These are phyloP conservation scores for Arabidopsis thaliana DNA, from an alignment of 345 rosid species.

Conservation along the genomic window DNA sequence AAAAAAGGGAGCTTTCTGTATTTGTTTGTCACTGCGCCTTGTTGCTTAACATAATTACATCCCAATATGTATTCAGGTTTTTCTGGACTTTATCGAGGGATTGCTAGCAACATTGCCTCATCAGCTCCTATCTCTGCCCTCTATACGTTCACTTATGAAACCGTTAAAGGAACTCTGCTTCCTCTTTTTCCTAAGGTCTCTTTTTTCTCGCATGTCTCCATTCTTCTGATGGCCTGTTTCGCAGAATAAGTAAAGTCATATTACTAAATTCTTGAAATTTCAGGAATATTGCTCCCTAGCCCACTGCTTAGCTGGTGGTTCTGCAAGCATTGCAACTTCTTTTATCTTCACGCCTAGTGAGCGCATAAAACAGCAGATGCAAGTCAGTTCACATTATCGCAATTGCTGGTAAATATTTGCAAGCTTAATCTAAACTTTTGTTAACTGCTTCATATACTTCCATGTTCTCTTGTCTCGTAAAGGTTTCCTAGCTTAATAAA, in stretches of 20 bases:
- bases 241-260: conserved; percentile 11
- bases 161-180: conserved; percentile 78
- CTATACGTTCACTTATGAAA: conserved; percentile 87
- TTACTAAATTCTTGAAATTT: conserved; percentile 23
- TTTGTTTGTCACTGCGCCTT: conserved; percentile 12
- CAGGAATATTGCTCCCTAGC: conserved; percentile 80
- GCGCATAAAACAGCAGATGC: conserved; percentile 94
- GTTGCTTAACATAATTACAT: conserved; percentile 12
- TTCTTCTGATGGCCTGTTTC: not conserved
- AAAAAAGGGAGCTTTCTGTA: not conserved
- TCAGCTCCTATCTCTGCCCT: conserved; percentile 95
- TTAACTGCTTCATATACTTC: not conserved
- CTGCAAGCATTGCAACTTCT: conserved; percentile 90
- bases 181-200: conserved; percentile 79
- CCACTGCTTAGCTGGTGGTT: conserved; percentile 93
- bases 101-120: conserved; percentile 80
- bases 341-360: conserved; percentile 92
- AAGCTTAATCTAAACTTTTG: conserved; percentile 18
- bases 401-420: conserved; percentile 72
- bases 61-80: conserved; percentile 56
- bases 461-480: conserved; percentile 4
- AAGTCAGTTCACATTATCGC: conserved; percentile 83
- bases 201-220: not conserved
- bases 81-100: conserved; percentile 83
- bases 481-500: not conserved